Evolutionary conservation across 768 basidiomycete species (phyloP), one percentile per base, ranked within the genome.

Genomic region (Neoboletus brunneissimus): DNA sequence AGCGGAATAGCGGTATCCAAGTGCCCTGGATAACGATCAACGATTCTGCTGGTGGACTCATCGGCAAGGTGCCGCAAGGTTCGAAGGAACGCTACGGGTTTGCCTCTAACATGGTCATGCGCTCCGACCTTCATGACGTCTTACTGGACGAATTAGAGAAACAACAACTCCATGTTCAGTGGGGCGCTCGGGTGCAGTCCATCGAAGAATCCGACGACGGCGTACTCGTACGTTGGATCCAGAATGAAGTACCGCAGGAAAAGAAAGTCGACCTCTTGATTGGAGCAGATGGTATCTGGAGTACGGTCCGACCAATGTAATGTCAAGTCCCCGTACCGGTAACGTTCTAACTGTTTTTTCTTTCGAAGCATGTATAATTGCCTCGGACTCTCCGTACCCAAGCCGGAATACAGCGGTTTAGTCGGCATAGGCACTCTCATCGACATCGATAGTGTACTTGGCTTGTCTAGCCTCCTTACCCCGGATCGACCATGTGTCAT

Each of bases 221-320:
- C 25, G 62, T 70, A 6, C 48, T 66, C 42, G 70, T 72, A 22
- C 57, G 55, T 55, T 71, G 69, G 69, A 16, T 29, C 13, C 61
- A 70, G 57, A 46, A 54, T 8, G 68, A 60, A 38, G 27, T 46
- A 18, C 9, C 15, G 13, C 53, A 68, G 40, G 57, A 68, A 51
- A 66, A 55, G 57, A 66, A 63, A 57, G 69, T 54, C n/a, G 71
- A 72, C 53, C 67, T 71, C 16, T 49, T 71, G 41, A 56, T 70
- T 20, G 70, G 69, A 37, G 70, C 69, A 34, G 70, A 72, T 27
- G 67, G 68, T 5, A 68, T 72, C 18, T 72, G 70, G 71, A 69
- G 70, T 29, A 58, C 47, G 10, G 69, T 65, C 18, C 63, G 67
- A 38, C 45, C 63, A 27, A 69, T 58, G 69, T 67, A 54, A 54